Evolutionary conservation across 2,329 filamentous ascomycete genomes (phyloP), one percentile per base, ranked within the genome.

Genomic region (Aspergillus viridinutans): DNA sequence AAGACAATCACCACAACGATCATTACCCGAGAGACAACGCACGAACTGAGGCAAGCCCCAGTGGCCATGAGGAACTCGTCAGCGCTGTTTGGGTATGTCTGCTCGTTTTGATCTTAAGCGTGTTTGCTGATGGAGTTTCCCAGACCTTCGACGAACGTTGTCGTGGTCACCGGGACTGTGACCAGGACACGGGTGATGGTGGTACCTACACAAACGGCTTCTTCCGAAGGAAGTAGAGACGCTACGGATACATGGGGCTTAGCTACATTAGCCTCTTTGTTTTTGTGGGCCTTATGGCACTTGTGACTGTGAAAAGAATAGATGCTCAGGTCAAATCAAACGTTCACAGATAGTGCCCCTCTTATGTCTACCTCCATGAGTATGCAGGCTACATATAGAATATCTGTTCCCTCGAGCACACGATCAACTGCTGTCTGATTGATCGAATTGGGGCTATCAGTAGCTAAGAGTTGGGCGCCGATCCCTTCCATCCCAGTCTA

Each of bases 151-250:
- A 43, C 53, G 6, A 58, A 58, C 5, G 25, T 55, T 25, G 57
- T 49, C n/a, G 32, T 51, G 5, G 29, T 59, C 26, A 57, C 58
- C 14, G 54, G 55, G 21, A 59, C 56, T 8, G 52, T 51, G 25
- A 61, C 57, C 0, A 55, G 28, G 20, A 48, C 50, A 4, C 54
- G 53, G 14, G 52, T 21, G 8, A 50, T 55, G 7, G 53, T 57
- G 42, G 50, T 29, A 45, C 49, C 52, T 2, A 60, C 55, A 26
- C 57, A 57, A 9, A 42, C 49, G 20, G 57, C 52, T 21, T 17
- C 32, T 5, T 38, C 32, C 5, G 55, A 28, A 20, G 59, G 49
- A 23, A 48, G 52, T 14, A 55, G 48, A 20, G 42, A 52, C 4
- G 23, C 47, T 10, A 28, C 10, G 28, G 28, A 29, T 29, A 29